Base-by-base conservation (phyloP, 164 flowering plant genomes). In the Warburgia ugandensis region DNA sequence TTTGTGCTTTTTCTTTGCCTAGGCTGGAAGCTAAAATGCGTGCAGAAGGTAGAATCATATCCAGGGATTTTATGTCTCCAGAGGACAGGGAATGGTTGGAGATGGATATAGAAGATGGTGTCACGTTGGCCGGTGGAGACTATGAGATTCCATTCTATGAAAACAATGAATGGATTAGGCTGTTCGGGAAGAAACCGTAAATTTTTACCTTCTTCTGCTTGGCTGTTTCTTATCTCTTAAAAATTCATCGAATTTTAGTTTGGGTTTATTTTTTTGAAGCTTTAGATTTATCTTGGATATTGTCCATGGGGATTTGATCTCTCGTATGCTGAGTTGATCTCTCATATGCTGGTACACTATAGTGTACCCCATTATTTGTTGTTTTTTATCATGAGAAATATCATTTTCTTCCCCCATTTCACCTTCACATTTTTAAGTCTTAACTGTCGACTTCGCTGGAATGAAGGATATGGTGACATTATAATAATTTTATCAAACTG, bases 11-110 rank as follows among this genome's bases (percentile, higher is more conserved):
- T 14, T 12, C 12, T 65, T 55, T 11, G 2, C 25, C 32, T 55
- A 92, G 98, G 70, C 88, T 85, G 50, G 98, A 92, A 73, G 80
- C 65, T 20, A 60, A 80, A 61, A 85, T 87, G 98, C 81, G 98
- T 44, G 85, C 88, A 58, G 79, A 85, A 68, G 96, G 96, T 23
- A 66, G 60, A 43, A 78, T 87, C 38, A 70, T 92, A 53, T 28
- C 69, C 37, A 81, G 86, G 57, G 98, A 92, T 67, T 92, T 57
- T 61, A 80, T 87, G 95, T 25, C 71, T 29, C 95, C 95, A 10
- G 95, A 92, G 69, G 98, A 87, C 56, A 79, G 66, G 56, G 65
- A 78, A 63, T 87, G 98, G 98, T 70, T 92, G 55, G 95, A 87
- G 68, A 92, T 74, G 96, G 96, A 87, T 68, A 71, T 92, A 54